These are phyloP conservation scores for Alternaria sp. DNA, from an alignment of 2,329 filamentous ascomycete genomes.

Conservation along the genomic window DNA sequence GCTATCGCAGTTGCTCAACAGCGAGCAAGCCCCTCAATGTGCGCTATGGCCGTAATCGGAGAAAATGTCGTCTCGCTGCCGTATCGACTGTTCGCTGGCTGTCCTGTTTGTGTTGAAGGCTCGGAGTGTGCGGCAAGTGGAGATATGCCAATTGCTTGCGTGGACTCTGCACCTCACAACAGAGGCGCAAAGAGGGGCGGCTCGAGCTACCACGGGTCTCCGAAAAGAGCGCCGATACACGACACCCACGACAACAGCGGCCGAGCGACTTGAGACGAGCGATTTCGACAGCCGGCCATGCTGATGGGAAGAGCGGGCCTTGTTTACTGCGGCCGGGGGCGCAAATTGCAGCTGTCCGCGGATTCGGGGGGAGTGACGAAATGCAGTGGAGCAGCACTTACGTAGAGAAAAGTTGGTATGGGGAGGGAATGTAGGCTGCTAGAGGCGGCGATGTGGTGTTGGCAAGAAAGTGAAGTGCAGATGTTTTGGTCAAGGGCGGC, in stretches of 20 bases:
- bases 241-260: slow-evolving; percentile 12
- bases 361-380: slow-evolving; percentile 35
- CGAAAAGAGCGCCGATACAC: slow-evolving; percentile 15
- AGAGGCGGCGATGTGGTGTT: slow-evolving; percentile 17
- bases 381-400: slow-evolving; percentile 38
- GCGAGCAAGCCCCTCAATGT: slow-evolving; percentile 25
- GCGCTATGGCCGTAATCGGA: slow-evolving; percentile 16
- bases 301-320: slow-evolving; percentile 28
- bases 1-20: slow-evolving; percentile 19
- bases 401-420: slow-evolving; percentile 23
- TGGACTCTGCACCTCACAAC: slow-evolving; percentile 24
- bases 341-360: slow-evolving; percentile 36
- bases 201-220: slow-evolving; percentile 24
- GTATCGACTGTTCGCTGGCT: neutral
- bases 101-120: neutral
- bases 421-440: slow-evolving; percentile 10
- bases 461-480: slow-evolving; percentile 27
- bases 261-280: slow-evolving; percentile 10
- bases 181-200: slow-evolving; percentile 40
- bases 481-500: slow-evolving; percentile 27
- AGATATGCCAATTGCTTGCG: slow-evolving; percentile 23
- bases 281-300: slow-evolving; percentile 15
- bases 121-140: slow-evolving; percentile 9
- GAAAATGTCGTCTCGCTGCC: slow-evolving; percentile 8
- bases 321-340: slow-evolving; percentile 29